A percentile compares a stretch with the other conserved stretches of the same genome.
phyloP scores from a whole-genome alignment of 192 early-diverging fungal species.

The Rhizophagus clarus region DNA sequence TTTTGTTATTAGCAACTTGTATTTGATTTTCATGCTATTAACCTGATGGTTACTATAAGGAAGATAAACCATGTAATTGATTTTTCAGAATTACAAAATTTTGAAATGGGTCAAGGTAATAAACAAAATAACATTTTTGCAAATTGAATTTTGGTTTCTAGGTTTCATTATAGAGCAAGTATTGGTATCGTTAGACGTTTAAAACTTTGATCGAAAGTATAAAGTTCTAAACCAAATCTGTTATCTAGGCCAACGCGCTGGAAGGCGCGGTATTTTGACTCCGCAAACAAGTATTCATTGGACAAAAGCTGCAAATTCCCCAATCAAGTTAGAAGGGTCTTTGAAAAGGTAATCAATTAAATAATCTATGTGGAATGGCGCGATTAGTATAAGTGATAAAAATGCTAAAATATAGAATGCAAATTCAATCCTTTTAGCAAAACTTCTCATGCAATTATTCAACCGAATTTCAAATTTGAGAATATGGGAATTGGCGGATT shows the following conservation, averaged over 20 bases:
- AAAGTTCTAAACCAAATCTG: not conserved
- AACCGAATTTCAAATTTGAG: conserved; percentile 96
- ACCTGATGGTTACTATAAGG: conserved; percentile 49
- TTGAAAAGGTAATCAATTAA: conserved; percentile 46
- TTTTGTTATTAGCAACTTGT: conserved; percentile 48
- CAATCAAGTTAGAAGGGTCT: conserved; percentile 73
- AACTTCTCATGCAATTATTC: conserved; percentile 75
- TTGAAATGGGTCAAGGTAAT: conserved; percentile 33
- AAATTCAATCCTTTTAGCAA: conserved; percentile 39
- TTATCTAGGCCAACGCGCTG: not conserved
- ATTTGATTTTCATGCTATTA: conserved; percentile 82
- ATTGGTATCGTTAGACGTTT: not conserved
- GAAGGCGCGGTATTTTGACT: conserved; percentile 73
- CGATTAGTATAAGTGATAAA: not conserved
- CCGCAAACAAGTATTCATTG: conserved; percentile 72
- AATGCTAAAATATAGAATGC: not conserved
- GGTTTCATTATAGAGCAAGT: too few species aligned
- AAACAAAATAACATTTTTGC: not conserved
- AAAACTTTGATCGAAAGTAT: not conserved
- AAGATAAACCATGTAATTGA: conserved; percentile 54
- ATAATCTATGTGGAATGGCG: not conserved
- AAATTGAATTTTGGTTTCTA: too few species aligned
- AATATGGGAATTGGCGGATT: conserved; percentile 98
- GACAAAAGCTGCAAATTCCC: conserved; percentile 68
- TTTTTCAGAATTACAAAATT: conserved; percentile 51